Conservation (phyloP, 2,329 filamentous ascomycete species). For the Aspergillus brunneoviolaceus region DNA sequence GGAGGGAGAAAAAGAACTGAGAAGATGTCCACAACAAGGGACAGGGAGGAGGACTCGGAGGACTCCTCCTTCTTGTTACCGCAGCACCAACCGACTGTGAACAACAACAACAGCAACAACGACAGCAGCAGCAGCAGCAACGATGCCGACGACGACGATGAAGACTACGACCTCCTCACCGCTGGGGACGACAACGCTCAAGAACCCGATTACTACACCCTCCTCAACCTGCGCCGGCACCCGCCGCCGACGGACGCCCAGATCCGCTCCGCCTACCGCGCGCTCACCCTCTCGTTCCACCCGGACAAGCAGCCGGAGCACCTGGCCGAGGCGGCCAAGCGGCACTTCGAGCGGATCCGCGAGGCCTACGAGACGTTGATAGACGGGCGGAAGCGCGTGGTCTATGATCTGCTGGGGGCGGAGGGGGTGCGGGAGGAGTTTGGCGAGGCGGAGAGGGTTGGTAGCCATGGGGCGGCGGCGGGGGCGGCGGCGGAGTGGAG, state of each 20-base stretch:
- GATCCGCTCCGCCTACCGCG: conserved; percentile 46
- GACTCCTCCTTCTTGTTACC: no score
- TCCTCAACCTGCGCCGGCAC: conserved; percentile 40
- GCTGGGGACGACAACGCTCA: conserved; percentile 14
- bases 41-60: no score
- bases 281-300: conserved; percentile 45
- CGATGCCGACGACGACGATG: not conserved
- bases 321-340: conserved; percentile 36
- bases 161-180: not conserved
- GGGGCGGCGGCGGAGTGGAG: conserved; percentile 31
- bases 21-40: no score
- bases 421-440: conserved; percentile 43
- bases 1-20: no score
- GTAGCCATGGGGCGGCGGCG: conserved; percentile 23
- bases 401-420: conserved; percentile 45
- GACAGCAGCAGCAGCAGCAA: not conserved
- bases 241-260: conserved; percentile 43
- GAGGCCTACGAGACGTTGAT: conserved; percentile 45
- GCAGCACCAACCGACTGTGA: no score
- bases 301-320: conserved; percentile 47
- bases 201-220: conserved; percentile 42
- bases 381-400: conserved; percentile 42
- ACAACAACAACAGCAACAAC: not conserved
- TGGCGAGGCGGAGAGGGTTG: conserved; percentile 19
- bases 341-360: conserved; percentile 40